Base-by-base conservation (phyloP, 176 grass and related monocot genomes). In the Zoysia japonica region DNA sequence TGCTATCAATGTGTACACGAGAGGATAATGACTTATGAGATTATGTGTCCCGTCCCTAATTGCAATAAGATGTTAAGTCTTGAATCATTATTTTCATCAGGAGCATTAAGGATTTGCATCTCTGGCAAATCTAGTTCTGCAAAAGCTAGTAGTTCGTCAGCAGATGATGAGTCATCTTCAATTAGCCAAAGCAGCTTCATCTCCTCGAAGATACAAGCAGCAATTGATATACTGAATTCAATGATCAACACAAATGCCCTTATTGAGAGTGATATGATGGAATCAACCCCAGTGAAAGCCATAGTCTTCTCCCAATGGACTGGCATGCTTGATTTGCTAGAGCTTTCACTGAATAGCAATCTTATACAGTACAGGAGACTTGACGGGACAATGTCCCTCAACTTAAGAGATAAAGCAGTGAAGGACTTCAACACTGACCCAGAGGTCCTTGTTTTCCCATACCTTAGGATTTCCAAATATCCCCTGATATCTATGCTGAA, bases 251-350 rank as follows among this genome's bases (percentile, higher is more conserved):
- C 36, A 19, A 44, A 89, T 86, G 68, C 87, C 8, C 82, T 86
- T 74, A 74, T 53, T 12, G 83, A 89, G 7, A 86, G 78, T 86
- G 83, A 85, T 79, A 85, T 65, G 42, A 60, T 75, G 9, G 80
- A 82, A 59, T 79, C 83, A 70, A 90, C 66, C 46, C 96, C 92
- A 13, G 80, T 78, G n/a, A 99, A 99, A 81, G 96, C 96, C 16
- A 99, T 99, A 65, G 88, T 99, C 67, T 99, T 99, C 76, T 96
- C 96, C 12, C 96, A 99, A 75, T 99, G 96, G 96, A 99, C 96
- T 80, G 91, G 96, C 68, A 99, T 99, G 96, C 73, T 99, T 19
- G 84, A 99, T 88, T 85, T 99, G 82, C 71, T 99, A 55, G 96
- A 99, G 77, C 37, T 88, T 85, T 91, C 86, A 71, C 71, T 99